Base-by-base conservation (phyloP, 2,329 filamentous ascomycete genomes). In the Trichoderma oligosporum region DNA sequence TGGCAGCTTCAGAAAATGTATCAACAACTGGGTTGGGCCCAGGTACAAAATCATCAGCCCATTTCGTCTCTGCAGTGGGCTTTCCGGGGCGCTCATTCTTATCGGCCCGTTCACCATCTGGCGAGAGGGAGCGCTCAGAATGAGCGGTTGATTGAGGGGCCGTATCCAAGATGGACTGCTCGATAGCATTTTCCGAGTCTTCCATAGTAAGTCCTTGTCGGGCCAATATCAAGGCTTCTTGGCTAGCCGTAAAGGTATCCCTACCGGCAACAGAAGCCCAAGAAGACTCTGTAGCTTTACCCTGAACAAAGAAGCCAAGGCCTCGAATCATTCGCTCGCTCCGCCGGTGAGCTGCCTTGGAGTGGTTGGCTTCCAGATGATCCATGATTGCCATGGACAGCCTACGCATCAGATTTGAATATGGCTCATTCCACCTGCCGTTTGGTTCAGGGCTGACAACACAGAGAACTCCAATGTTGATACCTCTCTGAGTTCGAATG, bases 381-480 rank as follows among this genome's bases (percentile, higher is more conserved):
- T 64, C 62, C 62, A 71, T 69, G 3, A 73, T 63, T 7, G 66
- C 64, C 1, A 62, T 54, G 5, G 67, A 63, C 1, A 64, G 58
- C 4, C 51, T 42, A 24, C 61, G 59, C 18, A 69, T 47, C 16
- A 63, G 58, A 0, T 61, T 58, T 8, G 66, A 56, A 7, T 67
- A 63, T 4, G 61, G 47, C 12, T 63, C 60, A 22, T 63, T 66
- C 29, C 69, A 63, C 20, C 49, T 56, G 8, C 16, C 14, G 2
- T 56, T 39, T 5, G 58, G 55, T 18, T 59, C 53, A 1, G 58
- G 42, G 25, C 44, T 60, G 20, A 61, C 51, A 3, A 72, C 61
- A 27, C 63, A 68, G 8, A 67, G 67, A 0, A 71, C 70, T 8
- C 71, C 71, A 18, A 74, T 73, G 55, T 71, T 70, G 60, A 72